Evolutionary conservation across 2,329 filamentous ascomycete genomes (phyloP).

Genomic region (Bisporella sp.): DNA sequence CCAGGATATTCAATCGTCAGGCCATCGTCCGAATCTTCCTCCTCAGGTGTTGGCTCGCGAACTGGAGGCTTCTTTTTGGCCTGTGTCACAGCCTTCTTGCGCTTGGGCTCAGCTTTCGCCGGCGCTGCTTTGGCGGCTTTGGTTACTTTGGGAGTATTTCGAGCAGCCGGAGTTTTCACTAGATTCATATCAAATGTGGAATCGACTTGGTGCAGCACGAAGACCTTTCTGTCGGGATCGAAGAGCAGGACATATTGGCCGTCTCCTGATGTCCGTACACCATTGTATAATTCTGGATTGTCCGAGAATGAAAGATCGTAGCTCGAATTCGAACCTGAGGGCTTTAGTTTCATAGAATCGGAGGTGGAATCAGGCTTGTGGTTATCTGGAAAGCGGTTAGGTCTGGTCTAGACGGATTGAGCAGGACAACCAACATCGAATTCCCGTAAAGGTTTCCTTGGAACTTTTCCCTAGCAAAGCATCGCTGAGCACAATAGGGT

Average conservation of each 20-base stretch:
- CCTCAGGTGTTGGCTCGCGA: conserved; percentile 24
- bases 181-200: conserved; percentile 87
- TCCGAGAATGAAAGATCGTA: conserved; percentile 47
- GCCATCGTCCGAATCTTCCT: conserved; percentile 46
- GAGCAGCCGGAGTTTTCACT: conserved; percentile 41
- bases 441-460: conserved; percentile 52
- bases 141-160: conserved; percentile 17
- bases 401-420: background rate
- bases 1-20: conserved; percentile 55
- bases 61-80: conserved; percentile 28
- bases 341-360: conserved; percentile 44
- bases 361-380: conserved; percentile 50
- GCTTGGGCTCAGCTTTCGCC: conserved; percentile 22
- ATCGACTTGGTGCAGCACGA: conserved; percentile 75
- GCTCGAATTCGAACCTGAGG: conserved; percentile 30
- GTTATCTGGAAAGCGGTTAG: conserved; percentile 42
- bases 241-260: conserved; percentile 66
- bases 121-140: conserved; percentile 22
- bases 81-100: conserved; percentile 25
- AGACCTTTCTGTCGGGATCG: conserved; percentile 65
- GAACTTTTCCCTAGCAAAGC: conserved; percentile 48
- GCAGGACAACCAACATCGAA: conserved; percentile 44
- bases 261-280: conserved; percentile 48
- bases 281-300: conserved; percentile 50
- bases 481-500: conserved; percentile 58